Evolutionary conservation across 2,329 filamentous ascomycete genomes (phyloP).

Genomic region (Pestalotiopsis sp.): DNA sequence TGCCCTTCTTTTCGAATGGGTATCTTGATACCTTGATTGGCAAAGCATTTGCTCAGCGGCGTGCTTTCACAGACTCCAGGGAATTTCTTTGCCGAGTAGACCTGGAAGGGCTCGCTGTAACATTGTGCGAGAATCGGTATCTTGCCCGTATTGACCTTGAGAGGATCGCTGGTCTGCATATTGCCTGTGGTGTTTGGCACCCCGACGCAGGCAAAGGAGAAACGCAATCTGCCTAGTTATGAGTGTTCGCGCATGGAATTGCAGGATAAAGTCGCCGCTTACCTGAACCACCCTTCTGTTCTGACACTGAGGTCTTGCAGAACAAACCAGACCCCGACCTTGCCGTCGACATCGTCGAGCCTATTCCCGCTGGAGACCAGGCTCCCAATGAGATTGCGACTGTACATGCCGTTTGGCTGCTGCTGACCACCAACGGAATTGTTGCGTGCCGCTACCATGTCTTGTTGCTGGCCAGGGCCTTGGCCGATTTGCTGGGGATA

Average conservation of each 20-base stretch:
- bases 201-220: constrained; percentile 85
- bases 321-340: constrained; percentile 94
- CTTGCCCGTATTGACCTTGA: constrained; percentile 70
- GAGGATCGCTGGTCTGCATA: constrained; percentile 38
- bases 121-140: constrained; percentile 82
- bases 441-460: not conserved
- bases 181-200: constrained; percentile 41
- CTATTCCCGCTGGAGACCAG: constrained; percentile 86
- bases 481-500: constrained; percentile 19
- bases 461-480: not conserved
- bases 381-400: constrained; percentile 91
- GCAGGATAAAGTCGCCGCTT: constrained; percentile 31
- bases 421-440: constrained; percentile 25
- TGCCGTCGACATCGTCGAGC: constrained; percentile 76
- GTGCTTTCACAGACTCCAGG: constrained; percentile 97
- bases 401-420: constrained; percentile 81
- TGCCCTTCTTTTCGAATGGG: constrained; percentile 86
- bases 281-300: constrained; percentile 91
- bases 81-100: constrained; percentile 97
- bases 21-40: constrained; percentile 93
- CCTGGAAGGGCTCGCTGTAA: constrained; percentile 88
- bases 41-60: constrained; percentile 87
- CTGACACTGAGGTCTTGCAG: constrained; percentile 93
- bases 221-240: constrained; percentile 51
- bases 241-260: not conserved